Percentiles rank a stretch among this genome's conserved stretches.
Conservation (phyloP, 768 basidiomycete species). For the Neoboletus subvelutipes region DNA sequence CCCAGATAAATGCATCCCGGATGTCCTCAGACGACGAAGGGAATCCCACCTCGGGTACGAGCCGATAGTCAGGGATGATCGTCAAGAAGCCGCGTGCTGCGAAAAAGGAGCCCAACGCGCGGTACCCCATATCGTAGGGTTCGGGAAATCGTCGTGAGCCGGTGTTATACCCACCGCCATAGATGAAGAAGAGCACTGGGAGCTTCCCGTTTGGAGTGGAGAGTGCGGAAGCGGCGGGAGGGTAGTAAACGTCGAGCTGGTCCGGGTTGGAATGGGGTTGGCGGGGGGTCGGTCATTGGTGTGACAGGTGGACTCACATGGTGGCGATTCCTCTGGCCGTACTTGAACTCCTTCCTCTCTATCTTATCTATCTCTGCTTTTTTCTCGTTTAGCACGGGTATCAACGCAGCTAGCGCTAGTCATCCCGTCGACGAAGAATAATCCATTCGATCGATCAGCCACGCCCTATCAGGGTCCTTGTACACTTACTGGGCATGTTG, state of each 20-base stretch:
- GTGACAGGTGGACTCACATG: slow-evolving; percentile 21
- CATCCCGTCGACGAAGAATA: not conserved
- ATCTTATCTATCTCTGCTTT: slow-evolving; percentile 46
- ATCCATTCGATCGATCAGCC: slow-evolving; percentile 8
- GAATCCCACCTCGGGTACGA: slow-evolving; percentile 52
- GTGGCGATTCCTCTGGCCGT: slow-evolving; percentile 46
- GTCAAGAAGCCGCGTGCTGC: slow-evolving; percentile 57
- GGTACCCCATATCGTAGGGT: slow-evolving; percentile 52
- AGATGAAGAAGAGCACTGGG: slow-evolving; percentile 58
- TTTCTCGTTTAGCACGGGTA: slow-evolving; percentile 49
- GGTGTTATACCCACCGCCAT: slow-evolving; percentile 61
- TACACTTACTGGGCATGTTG: slow-evolving; percentile 35
- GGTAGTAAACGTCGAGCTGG: slow-evolving; percentile 71
- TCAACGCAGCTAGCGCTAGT: slow-evolving; percentile 48
- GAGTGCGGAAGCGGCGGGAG: slow-evolving; percentile 29
- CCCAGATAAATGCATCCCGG: slow-evolving; percentile 59
- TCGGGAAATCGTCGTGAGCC: slow-evolving; percentile 50
- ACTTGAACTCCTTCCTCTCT: slow-evolving; percentile 56
- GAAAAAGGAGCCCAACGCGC: slow-evolving; percentile 61
- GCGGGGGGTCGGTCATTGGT: not conserved
- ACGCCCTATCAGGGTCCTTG: not conserved
- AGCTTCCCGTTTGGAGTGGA: slow-evolving; percentile 29
- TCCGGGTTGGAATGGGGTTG: not conserved
- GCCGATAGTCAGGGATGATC: slow-evolving; percentile 69
- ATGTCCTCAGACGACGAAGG: slow-evolving; percentile 57